phyloP scores from a whole-genome alignment of 169 alveolate genomes.

The Babesia bovis region DNA sequence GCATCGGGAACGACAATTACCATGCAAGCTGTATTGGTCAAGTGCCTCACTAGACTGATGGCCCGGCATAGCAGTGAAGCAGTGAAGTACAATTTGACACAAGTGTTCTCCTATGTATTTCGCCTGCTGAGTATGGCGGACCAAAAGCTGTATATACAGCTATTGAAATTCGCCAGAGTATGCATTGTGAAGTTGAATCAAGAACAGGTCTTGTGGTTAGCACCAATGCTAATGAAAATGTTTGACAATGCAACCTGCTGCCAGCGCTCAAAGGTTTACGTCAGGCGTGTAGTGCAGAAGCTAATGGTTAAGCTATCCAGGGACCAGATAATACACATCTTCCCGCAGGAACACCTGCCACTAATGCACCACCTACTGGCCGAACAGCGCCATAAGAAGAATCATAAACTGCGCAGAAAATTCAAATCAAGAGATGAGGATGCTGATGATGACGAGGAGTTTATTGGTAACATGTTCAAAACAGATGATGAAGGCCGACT shows the following conservation, averaged over 20 bases:
- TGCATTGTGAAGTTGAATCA: slow-evolving; percentile 45
- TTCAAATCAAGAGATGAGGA: slow-evolving; percentile 24
- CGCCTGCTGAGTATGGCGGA: slow-evolving; percentile 18
- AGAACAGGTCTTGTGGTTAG: slow-evolving; percentile 42
- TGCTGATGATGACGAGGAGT: slow-evolving; percentile 55
- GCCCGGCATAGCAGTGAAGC: slow-evolving; percentile 33
- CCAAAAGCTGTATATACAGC: slow-evolving; percentile 35
- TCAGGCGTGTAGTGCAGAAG: slow-evolving; percentile 57
- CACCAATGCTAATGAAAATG: slow-evolving; percentile 54
- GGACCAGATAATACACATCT: slow-evolving; percentile 42
- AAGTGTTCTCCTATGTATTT: slow-evolving; percentile 39
- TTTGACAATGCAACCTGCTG: slow-evolving; percentile 58
- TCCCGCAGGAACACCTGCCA: slow-evolving; percentile 64
- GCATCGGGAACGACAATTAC: slow-evolving; percentile 7
- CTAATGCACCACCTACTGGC: slow-evolving; percentile 40
- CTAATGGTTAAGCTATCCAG: slow-evolving; percentile 43
- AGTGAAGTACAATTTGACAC: slow-evolving; percentile 37
- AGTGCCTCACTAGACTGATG: slow-evolving; percentile 43
- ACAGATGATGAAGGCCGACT: slow-evolving; percentile 56
- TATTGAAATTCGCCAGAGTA: slow-evolving; percentile 57
- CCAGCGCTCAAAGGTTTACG: slow-evolving; percentile 46
- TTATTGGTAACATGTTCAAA: slow-evolving; percentile 46
- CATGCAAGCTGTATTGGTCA: slow-evolving; percentile 37
- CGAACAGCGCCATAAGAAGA: slow-evolving; percentile 28
- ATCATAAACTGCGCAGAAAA: slow-evolving; percentile 9